Conservation (phyloP, 176 grass and related monocot species). For the Hsuehochloa calcarea region DNA sequence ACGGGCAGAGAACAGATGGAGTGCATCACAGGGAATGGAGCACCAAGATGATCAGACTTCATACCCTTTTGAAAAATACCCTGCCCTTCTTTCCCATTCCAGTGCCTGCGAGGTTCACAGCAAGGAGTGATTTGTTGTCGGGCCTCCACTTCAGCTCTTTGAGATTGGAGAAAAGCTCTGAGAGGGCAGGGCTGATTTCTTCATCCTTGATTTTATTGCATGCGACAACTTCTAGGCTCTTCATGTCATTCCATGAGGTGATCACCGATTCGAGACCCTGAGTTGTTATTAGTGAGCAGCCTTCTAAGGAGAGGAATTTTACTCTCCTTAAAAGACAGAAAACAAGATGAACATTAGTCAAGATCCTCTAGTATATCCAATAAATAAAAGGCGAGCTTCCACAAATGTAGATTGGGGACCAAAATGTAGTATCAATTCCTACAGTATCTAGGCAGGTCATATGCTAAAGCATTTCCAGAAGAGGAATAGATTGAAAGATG, state of each 20-base stretch:
- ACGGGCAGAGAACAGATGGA: constrained; percentile 36
- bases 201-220: constrained; percentile 86
- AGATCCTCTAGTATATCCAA: not conserved
- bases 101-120: constrained; percentile 55
- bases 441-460: constrained; percentile 1
- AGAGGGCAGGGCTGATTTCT: constrained; percentile 69
- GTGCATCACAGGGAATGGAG: constrained; percentile 36
- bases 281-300: constrained; percentile 78
- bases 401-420: not conserved
- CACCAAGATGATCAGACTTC: constrained; percentile 42
- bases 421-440: not conserved
- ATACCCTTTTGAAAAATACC: constrained; percentile 96
- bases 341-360: not conserved
- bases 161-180: constrained; percentile 76
- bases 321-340: constrained; percentile 54
- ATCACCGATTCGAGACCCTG: constrained; percentile 71
- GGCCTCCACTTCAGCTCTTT: constrained; percentile 97
- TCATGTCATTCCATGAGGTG: constrained; percentile 71
- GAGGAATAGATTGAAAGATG: not conserved
- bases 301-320: constrained; percentile 68
- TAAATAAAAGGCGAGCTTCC: constrained; percentile 9
- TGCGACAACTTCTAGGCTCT: constrained; percentile 63
- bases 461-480: constrained; percentile 13
- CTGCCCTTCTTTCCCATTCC: constrained; percentile 86
- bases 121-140: constrained; percentile 67